phyloP scores from a whole-genome alignment of 2,329 filamentous ascomycete species.

The Chrysoporthe puriensis region DNA sequence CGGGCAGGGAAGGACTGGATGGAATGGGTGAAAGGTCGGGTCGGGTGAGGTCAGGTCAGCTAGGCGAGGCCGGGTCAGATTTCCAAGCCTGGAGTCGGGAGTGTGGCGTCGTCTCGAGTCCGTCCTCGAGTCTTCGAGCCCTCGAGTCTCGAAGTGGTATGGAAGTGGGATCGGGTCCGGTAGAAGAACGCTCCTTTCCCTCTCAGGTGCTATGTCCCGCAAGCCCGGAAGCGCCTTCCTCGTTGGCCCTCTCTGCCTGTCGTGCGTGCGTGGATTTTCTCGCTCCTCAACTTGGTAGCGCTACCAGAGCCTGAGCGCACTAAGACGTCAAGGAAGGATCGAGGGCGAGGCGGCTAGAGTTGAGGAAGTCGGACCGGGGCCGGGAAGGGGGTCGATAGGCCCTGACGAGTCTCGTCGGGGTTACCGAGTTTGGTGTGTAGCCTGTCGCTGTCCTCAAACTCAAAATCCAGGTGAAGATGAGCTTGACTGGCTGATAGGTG shows the following conservation, averaged over 20 bases:
- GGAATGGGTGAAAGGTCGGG: not conserved
- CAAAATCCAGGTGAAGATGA: not conserved
- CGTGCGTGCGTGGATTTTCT: not conserved
- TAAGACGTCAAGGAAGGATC: slow-evolving; percentile 13
- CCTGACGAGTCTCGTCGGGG: not conserved
- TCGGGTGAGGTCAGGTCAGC: not conserved
- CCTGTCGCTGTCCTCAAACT: not conserved
- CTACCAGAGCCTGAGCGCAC: slow-evolving; percentile 11
- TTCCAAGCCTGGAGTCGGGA: not conserved
- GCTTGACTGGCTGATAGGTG: not conserved
- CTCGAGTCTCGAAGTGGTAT: not conserved
- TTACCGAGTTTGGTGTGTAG: slow-evolving; percentile 2
- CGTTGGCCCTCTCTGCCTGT: not conserved
- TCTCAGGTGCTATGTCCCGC: no score
- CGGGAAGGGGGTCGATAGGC: no score
- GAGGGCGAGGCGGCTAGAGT: slow-evolving; percentile 9
- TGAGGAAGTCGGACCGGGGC: slow-evolving; percentile 6
- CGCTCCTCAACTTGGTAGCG: slow-evolving; percentile 5
- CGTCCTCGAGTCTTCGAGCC: not conserved
- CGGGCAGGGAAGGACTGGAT: slow-evolving; percentile 5
- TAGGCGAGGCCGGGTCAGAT: not conserved
- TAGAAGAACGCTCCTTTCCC: not conserved
- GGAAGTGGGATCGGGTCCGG: not conserved
- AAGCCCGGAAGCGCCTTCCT: not conserved
- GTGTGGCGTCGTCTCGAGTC: not conserved